Evolutionary conservation across 2,329 filamentous ascomycete genomes (phyloP), one percentile per base, ranked within the genome.

Genomic region (Claviceps sorghi): DNA sequence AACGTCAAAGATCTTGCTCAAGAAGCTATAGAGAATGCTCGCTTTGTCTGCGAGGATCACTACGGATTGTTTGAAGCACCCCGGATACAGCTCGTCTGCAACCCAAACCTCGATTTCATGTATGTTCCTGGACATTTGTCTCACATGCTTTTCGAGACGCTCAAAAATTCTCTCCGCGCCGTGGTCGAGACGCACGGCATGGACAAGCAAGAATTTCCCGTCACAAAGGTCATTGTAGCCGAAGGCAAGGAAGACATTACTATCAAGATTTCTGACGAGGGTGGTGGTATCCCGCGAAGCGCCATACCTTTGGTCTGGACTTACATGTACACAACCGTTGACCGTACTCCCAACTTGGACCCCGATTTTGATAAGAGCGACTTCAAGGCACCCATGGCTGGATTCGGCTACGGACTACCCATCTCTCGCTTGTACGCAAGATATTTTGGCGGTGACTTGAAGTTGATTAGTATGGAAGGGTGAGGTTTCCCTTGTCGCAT

Each of bases 321-420:
- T 13, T 98, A 98, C 68, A 98, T 97, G 93, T 98, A 98, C 68
- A 98, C 93, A 38, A 98, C 93, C 2, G 93, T 98, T 58, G 93
- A 97, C 67, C 83, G 90, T 60, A 97, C 93, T 22, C 93, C 93
- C 15, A 95, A 83, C 64, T 73, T 98, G 56, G 93, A 98, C 64
- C 93, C 93, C 0, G 91, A 97, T 66, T 98, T 97, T 67, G 91
- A 98, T 70, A 95, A 97, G 73, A 95, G 84, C 70, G 93, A 98
- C 68, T 98, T 98, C 76, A 97, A 98, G 69, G 93, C 93, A 13
- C 93, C 93, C 1, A 97, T 98, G 93, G 93, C 93, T 56, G 93
- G 93, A 2, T 98, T 97, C 64, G 93, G 93, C n/a, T 98, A 98
- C 63, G 93, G 93, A 17, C 67, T 98, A 58, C 93, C 93, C 0